phyloP scores from a whole-genome alignment of 306 rosid genomes.

The Vigna mungo region DNA sequence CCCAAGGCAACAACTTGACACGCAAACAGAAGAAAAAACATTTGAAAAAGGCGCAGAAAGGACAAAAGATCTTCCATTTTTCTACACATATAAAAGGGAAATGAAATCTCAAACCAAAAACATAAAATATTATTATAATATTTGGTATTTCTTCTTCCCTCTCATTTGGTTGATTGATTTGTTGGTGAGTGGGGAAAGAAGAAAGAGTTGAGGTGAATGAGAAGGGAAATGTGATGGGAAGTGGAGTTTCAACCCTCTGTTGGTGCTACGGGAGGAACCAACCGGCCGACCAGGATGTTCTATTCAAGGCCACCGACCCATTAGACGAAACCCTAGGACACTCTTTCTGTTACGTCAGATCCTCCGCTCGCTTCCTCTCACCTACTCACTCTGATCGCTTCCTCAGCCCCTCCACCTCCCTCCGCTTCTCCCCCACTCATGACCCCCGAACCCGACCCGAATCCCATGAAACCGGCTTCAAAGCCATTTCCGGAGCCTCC shows the following conservation, averaged over 20 bases:
- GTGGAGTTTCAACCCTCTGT: slow-evolving; percentile 71
- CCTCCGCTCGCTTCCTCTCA: slow-evolving; percentile 83
- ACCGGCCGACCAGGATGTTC: slow-evolving; percentile 39
- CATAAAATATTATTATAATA: no score
- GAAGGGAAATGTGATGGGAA: slow-evolving; percentile 92
- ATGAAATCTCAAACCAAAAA: no score
- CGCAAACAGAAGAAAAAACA: slow-evolving; percentile 30
- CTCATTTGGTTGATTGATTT: not conserved
- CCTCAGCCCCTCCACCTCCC: slow-evolving; percentile 78
- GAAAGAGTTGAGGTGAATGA: not conserved
- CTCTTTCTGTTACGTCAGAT: slow-evolving; percentile 92
- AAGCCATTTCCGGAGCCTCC: slow-evolving; percentile 94
- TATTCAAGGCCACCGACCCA: slow-evolving; percentile 65
- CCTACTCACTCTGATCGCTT: slow-evolving; percentile 89
- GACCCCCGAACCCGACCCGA: slow-evolving; percentile 58
- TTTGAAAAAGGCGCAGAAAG: slow-evolving; percentile 29
- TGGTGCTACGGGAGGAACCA: slow-evolving; percentile 65
- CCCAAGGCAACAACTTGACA: slow-evolving; percentile 21
- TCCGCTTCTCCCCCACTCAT: slow-evolving; percentile 84
- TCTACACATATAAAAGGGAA: slow-evolving; percentile 14
- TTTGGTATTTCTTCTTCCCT: no score
- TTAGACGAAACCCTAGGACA: slow-evolving; percentile 98
- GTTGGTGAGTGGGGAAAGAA: not conserved
- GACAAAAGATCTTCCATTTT: slow-evolving; percentile 41
- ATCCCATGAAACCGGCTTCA: slow-evolving; percentile 70